Evolutionary conservation across 768 basidiomycete species (phyloP).

Genomic region (Pluteus cervinus): DNA sequence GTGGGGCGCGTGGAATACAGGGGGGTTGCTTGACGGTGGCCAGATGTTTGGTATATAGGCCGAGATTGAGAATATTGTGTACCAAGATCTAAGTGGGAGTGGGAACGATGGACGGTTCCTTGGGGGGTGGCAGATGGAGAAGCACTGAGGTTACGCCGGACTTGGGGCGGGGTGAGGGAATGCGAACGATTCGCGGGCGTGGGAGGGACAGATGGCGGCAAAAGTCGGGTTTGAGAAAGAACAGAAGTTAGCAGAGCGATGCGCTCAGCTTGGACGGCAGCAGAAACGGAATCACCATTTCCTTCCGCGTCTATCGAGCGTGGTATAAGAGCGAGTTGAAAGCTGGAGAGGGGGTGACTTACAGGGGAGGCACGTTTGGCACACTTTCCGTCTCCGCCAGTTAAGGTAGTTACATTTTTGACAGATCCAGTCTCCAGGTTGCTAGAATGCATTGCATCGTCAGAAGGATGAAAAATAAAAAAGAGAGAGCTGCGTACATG

Average conservation of each 20-base stretch:
- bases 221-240: constrained; percentile 49
- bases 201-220: too few species aligned
- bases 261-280: constrained; percentile 79
- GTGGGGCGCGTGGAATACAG: constrained; percentile 29
- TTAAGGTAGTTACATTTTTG: constrained; percentile 82
- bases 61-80: constrained; percentile 34
- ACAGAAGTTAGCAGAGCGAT: constrained; percentile 76
- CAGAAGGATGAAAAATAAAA: constrained; percentile 12
- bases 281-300: constrained; percentile 82
- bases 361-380: constrained; percentile 87
- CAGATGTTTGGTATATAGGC: constrained; percentile 72
- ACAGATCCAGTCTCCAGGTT: constrained; percentile 82
- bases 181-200: constrained; percentile 33
- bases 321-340: constrained; percentile 5
- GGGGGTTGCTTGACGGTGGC: constrained; percentile 33
- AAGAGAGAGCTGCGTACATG: constrained; percentile 48
- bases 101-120: constrained; percentile 41
- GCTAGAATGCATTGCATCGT: constrained; percentile 25
- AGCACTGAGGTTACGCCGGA: constrained; percentile 32
- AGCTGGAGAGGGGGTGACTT: constrained; percentile 22
- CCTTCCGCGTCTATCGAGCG: constrained; percentile 67
- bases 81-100: constrained; percentile 44
- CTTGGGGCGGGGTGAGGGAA: constrained; percentile 41
- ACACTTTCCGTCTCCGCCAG: constrained; percentile 84
- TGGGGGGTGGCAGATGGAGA: constrained; percentile 23